Evolutionary conservation across 352 stramenopile genomes (phyloP), one percentile per base, ranked within the genome.

Genomic region (Phytopythium mirpurense): DNA sequence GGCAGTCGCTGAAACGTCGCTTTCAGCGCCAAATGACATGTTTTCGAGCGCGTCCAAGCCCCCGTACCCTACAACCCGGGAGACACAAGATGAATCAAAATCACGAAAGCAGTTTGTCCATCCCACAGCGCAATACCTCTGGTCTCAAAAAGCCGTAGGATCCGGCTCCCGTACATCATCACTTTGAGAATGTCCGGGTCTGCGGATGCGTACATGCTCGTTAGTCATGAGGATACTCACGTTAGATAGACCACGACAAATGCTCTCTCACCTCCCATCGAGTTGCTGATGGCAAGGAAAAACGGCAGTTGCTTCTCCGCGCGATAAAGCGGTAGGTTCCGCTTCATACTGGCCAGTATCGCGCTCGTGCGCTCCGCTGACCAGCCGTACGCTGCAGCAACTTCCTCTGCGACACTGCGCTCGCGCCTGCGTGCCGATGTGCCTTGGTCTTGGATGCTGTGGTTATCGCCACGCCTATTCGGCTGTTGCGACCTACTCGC

Each of bases 71-170:
- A 5, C 14, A 47, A 27, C 10, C 8, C 16, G n/a, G 6, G 24
- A 11, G 7, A 19, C 5, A 16, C 21, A 46, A 10, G 19, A 45
- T 45, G 11, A 9, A 19, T 31, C 5, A 12, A 1, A n/a, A 9
- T 5, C 40, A 26, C 29, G 35, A 36, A 2, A 11, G 54, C 14
- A 36, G 14, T 36, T 15, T 15, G 29, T 32, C 14, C 29, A 9
- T 9, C 21, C 6, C 12, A 1, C 12, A 10, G 26, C 24, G 0
- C 15, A n/a, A 32, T 27, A 38, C 74, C 44, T 74, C 74, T 63
- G 32, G 72, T 49, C 40, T 81, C 52, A 54, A 79, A 81, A 29
- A 63, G 37, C 26, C 60, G 70, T 16, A 85, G 19, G 48, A 83
- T 71, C n/a, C 63, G 44, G 14, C 78, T 54, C 7, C 43, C 69